These are phyloP conservation scores for Boletus insuetus DNA, from an alignment of 768 basidiomycete genomes.

Conservation along the genomic window DNA sequence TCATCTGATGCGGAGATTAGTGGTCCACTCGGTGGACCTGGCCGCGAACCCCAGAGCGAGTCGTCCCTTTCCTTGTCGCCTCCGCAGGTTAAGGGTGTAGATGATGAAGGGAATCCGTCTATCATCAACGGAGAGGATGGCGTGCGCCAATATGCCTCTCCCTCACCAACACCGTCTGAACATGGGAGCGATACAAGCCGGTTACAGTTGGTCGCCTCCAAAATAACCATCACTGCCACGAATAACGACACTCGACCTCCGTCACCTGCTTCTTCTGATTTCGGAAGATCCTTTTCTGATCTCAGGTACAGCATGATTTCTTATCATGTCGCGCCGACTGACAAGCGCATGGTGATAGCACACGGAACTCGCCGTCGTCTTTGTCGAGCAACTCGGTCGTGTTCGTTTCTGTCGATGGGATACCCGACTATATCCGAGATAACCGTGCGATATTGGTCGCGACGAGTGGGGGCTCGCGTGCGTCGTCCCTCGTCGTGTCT, in stretches of 20 bases:
- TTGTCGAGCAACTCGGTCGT: conserved; percentile 26
- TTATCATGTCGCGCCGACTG: not conserved
- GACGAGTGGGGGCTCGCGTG: conserved; percentile 26
- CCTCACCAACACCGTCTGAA: conserved; percentile 29
- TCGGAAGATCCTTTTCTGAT: conserved; percentile 12
- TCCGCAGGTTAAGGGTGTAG: not conserved
- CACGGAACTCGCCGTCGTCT: not conserved
- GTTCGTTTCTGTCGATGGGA: conserved; percentile 28
- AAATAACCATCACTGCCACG: not conserved
- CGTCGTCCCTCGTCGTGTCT: conserved; percentile 25
- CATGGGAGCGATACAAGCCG: conserved; percentile 21
- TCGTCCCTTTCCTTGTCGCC: not conserved
- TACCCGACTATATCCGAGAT: conserved; percentile 31
- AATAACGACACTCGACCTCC: conserved; percentile 5
- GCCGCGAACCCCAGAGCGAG: not conserved
- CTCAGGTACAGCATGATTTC: conserved; percentile 5
- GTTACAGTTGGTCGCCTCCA: not conserved
- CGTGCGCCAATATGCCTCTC: conserved; percentile 2
- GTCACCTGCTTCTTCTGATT: conserved; percentile 13
- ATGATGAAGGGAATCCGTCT: not conserved
- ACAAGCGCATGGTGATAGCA: not conserved
- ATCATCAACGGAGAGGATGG: not conserved
- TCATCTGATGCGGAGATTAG: not conserved
- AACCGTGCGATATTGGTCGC: conserved; percentile 31
- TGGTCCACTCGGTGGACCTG: not conserved